Base-by-base conservation (phyloP, 345 rosid genomes). In the Pugionium dolabratum region DNA sequence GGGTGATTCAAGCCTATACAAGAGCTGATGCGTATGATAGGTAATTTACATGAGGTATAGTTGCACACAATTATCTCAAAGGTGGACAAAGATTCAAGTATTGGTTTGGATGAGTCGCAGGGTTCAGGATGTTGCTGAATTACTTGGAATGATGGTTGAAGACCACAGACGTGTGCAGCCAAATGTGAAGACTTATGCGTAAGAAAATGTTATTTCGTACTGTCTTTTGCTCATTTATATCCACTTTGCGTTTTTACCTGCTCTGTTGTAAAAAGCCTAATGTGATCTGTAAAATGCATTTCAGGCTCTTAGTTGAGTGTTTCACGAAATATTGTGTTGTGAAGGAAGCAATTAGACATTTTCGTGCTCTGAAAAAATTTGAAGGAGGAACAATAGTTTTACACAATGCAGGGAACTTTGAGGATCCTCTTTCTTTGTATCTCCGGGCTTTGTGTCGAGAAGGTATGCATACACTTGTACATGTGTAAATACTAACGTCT, bases 81-180 rank as follows among this genome's bases (percentile, higher is more conserved):
- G 8, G 2, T 54, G 59, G 33, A 55, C 5, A 18, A 4, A 34
- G 9, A 54, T 34, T 32, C 44, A 59, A 7, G 26, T 74, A 67
- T 70, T 53, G 36, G 61, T 57, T 75, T 29, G 67, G 54, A 61
- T 75, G 77, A 64, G 76, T 63, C 55, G 59, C 67, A 93, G 98
- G 79, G 96, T 86, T 44, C 97, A 89, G 69, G 97, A 93, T 80
- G 98, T 93, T 71, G 91, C 94, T 46, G 97, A 93, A 79, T 78
- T 93, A 73, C 95, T 93, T 70, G 98, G 98, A 45, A 87, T 93
- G 97, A 93, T 93, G 98, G 90, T 93, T 57, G 98, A 90, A 75
- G 90, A 83, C 66, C 90, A 88, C 82, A 90, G 86, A 62, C 88
- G 98, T 47, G 43, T 93, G 78, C 94, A 85, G 54, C 98, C 98